A percentile compares a stretch with the other conserved stretches of the same genome.
phyloP scores from a whole-genome alignment of 345 rosid genomes.

The Viola odorata region DNA sequence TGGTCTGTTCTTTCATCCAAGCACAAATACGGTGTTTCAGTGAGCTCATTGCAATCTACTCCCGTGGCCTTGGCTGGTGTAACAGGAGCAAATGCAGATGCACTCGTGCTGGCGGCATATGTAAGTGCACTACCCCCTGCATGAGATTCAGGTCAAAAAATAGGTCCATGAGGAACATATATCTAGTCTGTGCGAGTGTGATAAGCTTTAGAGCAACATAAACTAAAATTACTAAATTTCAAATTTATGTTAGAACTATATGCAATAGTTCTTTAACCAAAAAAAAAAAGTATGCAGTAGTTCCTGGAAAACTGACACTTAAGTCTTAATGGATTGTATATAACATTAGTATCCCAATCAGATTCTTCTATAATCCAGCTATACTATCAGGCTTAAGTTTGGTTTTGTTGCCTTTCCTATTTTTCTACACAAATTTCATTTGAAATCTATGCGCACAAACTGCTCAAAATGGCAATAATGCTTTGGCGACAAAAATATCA shows the following conservation, averaged over 20 bases:
- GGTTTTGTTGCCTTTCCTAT: no score
- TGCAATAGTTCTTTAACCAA: no score
- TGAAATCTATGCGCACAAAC: no score
- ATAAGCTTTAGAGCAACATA: slow-evolving; percentile 6
- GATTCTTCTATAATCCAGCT: no score
- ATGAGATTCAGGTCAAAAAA: slow-evolving; percentile 32
- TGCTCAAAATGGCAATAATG: no score
- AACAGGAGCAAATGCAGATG: slow-evolving; percentile 35
- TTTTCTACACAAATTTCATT: no score
- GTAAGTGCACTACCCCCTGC: slow-evolving; percentile 17
- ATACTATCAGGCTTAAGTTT: no score
- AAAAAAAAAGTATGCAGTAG: background rate
- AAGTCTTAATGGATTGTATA: background rate
- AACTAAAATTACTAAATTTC: background rate
- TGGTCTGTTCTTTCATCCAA: slow-evolving; percentile 14
- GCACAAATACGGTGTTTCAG: slow-evolving; percentile 14
- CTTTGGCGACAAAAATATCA: no score
- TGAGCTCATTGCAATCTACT: slow-evolving; percentile 13
- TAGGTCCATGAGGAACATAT: slow-evolving; percentile 8
- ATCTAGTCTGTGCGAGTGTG: slow-evolving; percentile 21
- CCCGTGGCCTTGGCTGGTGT: slow-evolving; percentile 47
- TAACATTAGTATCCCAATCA: no score
- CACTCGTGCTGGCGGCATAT: slow-evolving; percentile 5
- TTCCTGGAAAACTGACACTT: background rate
- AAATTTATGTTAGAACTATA: background rate